Percentiles rank a stretch among this genome's conserved stretches.
These are phyloP conservation scores for Nemania diffusa DNA, from an alignment of 2,329 filamentous ascomycete species.

Conservation along the genomic window DNA sequence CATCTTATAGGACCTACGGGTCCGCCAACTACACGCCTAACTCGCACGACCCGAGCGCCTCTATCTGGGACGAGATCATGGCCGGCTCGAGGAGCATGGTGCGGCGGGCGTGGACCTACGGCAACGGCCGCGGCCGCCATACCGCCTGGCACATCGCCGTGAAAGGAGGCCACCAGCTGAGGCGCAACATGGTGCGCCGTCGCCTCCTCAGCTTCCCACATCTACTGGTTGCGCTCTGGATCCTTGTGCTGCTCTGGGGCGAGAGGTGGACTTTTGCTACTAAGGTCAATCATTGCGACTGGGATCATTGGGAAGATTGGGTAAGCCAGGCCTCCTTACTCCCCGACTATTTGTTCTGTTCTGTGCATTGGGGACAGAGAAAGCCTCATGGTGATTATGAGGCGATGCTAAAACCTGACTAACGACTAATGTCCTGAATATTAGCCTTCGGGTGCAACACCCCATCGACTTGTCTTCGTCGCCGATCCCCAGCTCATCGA, in stretches of 20 bases:
- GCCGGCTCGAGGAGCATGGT: constrained; percentile 45
- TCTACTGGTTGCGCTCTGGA: constrained; percentile 77
- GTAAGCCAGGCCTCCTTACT: constrained; percentile 62
- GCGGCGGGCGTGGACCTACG: constrained; percentile 55
- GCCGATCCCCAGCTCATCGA: constrained; percentile 94
- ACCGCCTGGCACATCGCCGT: constrained; percentile 49
- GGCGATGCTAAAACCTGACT: background rate
- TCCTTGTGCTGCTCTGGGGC: constrained; percentile 82
- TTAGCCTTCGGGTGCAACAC: constrained; percentile 79
- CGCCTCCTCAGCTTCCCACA: constrained; percentile 73
- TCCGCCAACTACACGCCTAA: constrained; percentile 37
- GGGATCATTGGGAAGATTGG: constrained; percentile 94
- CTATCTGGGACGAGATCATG: constrained; percentile 53
- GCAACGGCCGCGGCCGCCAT: constrained; percentile 54
- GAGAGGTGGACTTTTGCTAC: constrained; percentile 82
- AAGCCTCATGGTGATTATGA: background rate
- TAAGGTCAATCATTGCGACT: constrained; percentile 77
- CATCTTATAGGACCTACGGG: constrained; percentile 52
- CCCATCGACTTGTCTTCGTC: constrained; percentile 85
- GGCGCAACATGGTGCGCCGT: constrained; percentile 60
- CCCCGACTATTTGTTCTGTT: background rate
- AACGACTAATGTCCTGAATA: constrained; percentile 29
- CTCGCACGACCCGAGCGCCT: constrained; percentile 46
- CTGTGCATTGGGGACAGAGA: background rate
- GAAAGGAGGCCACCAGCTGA: constrained; percentile 49